phyloP scores from a whole-genome alignment of 768 basidiomycete species.

The Mycena capillaripes region DNA sequence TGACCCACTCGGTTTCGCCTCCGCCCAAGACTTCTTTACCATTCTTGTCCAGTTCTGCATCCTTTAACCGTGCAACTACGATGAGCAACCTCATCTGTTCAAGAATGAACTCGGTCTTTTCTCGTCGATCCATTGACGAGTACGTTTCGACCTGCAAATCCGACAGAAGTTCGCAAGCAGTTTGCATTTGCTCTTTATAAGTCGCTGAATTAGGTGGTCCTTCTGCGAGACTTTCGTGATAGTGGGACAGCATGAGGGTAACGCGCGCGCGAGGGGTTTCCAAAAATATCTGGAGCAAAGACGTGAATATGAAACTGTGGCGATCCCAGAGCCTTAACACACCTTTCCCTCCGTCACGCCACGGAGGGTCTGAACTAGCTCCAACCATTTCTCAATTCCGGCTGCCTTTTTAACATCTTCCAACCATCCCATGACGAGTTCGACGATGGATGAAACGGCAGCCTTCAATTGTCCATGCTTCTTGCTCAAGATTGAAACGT shows the following conservation, averaged over 20 bases:
- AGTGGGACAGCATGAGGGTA: conserved; percentile 86
- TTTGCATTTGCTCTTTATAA: conserved; percentile 80
- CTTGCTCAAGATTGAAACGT: conserved; percentile 82
- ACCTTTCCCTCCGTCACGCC: conserved; percentile 98
- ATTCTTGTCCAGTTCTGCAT: conserved; percentile 73
- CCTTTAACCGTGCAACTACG: conserved; percentile 82
- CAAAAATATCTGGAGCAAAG: conserved; percentile 75
- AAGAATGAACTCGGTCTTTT: conserved; percentile 98
- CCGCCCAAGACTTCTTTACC: conserved; percentile 74
- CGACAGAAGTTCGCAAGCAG: conserved; percentile 91
- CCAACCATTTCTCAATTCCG: conserved; percentile 85
- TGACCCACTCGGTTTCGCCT: conserved; percentile 93
- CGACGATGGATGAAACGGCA: conserved; percentile 92
- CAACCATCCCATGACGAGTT: conserved; percentile 86
- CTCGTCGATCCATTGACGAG: conserved; percentile 96
- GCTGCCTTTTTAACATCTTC: conserved; percentile 78
- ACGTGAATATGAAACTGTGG: not conserved
- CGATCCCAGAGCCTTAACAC: conserved; percentile 40
- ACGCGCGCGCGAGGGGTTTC: conserved; percentile 97
- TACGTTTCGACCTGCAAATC: conserved; percentile 99
- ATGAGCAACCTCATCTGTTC: conserved; percentile 97
- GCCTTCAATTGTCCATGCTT: conserved; percentile 98
- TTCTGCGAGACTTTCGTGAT: conserved; percentile 82
- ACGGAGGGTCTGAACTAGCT: conserved; percentile 90
- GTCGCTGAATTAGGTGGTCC: conserved; percentile 58